Evolutionary conservation across 805 yeast species (phyloP).

Genomic region (Starmerella vitae): DNA sequence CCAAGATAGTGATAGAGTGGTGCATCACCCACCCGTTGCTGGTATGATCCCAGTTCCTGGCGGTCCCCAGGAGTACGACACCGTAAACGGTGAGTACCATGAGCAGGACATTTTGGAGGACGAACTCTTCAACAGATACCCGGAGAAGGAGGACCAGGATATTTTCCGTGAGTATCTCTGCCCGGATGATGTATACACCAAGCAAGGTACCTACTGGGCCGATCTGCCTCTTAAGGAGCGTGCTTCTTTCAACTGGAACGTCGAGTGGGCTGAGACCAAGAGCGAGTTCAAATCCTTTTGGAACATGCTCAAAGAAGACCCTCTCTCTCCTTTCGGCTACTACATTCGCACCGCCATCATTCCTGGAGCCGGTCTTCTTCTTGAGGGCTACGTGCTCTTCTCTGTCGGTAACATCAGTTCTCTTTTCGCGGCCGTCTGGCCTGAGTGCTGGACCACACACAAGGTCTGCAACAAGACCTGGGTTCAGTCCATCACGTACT

Average conservation of each 20-base stretch:
- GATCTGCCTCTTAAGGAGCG: conserved; percentile 26
- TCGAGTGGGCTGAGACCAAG: conserved; percentile 23
- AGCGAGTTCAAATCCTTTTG: conserved; percentile 22
- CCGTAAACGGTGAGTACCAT: conserved; percentile 23
- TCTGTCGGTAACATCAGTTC: conserved; percentile 28
- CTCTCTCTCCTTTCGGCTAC: conserved; percentile 27
- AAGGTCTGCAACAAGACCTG: conserved; percentile 27
- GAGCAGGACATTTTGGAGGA: conserved; percentile 21
- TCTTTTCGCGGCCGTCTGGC: conserved; percentile 27
- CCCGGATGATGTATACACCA: conserved; percentile 26
- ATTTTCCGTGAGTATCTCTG: conserved; percentile 26
- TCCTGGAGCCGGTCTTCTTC: conserved; percentile 31
- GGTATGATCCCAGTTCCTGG: conserved; percentile 29
- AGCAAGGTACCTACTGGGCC: conserved; percentile 31
- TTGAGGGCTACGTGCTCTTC: conserved; percentile 30
- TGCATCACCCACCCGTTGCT: conserved; percentile 27
- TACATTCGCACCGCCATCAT: conserved; percentile 28
- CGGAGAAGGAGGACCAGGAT: conserved; percentile 25
- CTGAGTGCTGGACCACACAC: conserved; percentile 27
- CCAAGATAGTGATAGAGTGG: neutral
- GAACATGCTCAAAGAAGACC: conserved; percentile 25
- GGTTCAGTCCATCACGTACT: conserved; percentile 27
- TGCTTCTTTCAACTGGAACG: conserved; percentile 21
- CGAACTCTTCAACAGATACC: conserved; percentile 19
- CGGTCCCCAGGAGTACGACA: conserved; percentile 32